Conservation (phyloP, 78 protist genomes). For the Dictyostelium intermedium region DNA sequence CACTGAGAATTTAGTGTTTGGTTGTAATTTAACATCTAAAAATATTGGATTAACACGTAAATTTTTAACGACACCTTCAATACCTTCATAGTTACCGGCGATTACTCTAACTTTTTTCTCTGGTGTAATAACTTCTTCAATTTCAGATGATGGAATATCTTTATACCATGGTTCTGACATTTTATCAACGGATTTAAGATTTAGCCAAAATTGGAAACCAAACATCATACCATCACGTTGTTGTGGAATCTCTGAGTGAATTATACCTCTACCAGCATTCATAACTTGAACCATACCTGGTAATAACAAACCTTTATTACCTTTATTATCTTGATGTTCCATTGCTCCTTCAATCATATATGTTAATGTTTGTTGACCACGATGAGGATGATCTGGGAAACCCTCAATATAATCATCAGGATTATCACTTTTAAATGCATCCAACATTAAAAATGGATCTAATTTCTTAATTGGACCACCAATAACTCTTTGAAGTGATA, state of each 20-base stretch:
- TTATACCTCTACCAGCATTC: conserved; percentile 89
- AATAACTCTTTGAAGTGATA: conserved; percentile 9
- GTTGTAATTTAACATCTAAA: conserved; percentile 50
- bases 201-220: conserved; percentile 90
- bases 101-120: conserved; percentile 21
- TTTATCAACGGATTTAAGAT: conserved; percentile 78
- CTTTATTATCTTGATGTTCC: conserved; percentile 82
- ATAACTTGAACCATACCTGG: conserved; percentile 87
- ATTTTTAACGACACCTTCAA: conserved; percentile 14
- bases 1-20: neutral
- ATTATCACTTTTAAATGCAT: conserved; percentile 57
- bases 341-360: conserved; percentile 80
- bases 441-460: conserved; percentile 82
- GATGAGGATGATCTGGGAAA: conserved; percentile 89
- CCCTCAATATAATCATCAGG: conserved; percentile 79
- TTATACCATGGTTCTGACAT: conserved; percentile 87
- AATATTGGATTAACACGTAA: conserved; percentile 21
- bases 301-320: conserved; percentile 75
- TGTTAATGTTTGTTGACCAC: conserved; percentile 92
- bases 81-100: conserved; percentile 45
- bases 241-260: conserved; percentile 85
- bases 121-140: neutral
- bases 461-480: conserved; percentile 11
- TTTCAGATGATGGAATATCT: conserved; percentile 15
- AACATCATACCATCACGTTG: conserved; percentile 50